Percentiles rank a stretch among this genome's conserved stretches.
These are phyloP conservation scores for Phytopythium sindhum DNA, from an alignment of 352 stramenopile genomes.

Conservation along the genomic window DNA sequence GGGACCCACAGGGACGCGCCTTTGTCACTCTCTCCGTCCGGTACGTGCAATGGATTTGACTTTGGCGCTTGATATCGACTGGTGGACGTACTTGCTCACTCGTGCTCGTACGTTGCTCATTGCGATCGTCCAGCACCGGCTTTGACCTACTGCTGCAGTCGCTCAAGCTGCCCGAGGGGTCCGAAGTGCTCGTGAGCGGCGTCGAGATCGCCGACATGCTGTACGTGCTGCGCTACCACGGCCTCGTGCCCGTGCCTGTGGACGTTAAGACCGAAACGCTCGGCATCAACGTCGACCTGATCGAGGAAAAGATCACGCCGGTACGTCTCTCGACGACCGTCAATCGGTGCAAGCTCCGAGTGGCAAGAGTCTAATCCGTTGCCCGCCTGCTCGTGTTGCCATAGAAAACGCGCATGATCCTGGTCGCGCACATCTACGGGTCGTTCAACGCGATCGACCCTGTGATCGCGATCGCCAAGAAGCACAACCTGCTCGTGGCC, in stretches of 20 bases:
- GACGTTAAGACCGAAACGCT: conserved; percentile 68
- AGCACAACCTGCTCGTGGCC: conserved; percentile 57
- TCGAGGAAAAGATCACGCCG: conserved; percentile 42
- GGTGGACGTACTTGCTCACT: neutral
- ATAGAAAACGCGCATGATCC: conserved; percentile 58
- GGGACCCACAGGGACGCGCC: conserved; percentile 55
- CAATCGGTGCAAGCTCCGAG: neutral
- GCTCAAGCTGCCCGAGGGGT: conserved; percentile 56
- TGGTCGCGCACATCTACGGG: conserved; percentile 82
- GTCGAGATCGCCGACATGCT: conserved; percentile 87
- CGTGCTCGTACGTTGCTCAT: neutral
- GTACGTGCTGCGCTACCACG: conserved; percentile 71
- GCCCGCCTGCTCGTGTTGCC: neutral
- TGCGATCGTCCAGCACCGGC: conserved; percentile 42
- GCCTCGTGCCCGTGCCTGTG: conserved; percentile 64
- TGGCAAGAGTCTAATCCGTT: neutral
- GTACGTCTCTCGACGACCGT: conserved; percentile 17
- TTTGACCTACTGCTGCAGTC: conserved; percentile 81
- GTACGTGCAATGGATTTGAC: conserved; percentile 25
- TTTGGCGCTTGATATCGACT: neutral
- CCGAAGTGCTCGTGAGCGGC: conserved; percentile 73
- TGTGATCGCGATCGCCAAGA: conserved; percentile 48
- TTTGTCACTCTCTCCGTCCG: conserved; percentile 73
- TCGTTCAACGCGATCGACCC: conserved; percentile 54
- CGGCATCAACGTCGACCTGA: conserved; percentile 39